Percentiles rank a stretch among this genome's conserved stretches.
Conservation (phyloP, 306 rosid genomes). For the Ceratonia siliqua region DNA sequence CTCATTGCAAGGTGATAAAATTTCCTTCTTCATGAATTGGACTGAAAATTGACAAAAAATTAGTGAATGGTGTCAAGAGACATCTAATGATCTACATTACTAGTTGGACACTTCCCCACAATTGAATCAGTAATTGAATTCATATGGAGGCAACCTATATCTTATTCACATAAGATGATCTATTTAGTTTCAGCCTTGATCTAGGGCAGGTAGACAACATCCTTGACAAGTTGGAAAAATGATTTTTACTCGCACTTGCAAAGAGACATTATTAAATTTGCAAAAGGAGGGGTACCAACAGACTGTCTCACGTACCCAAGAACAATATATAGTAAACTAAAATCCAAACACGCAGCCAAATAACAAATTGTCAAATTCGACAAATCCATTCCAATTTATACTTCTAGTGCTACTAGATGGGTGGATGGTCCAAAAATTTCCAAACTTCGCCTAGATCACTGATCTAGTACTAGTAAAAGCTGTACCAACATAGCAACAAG, state of each 20-base stretch:
- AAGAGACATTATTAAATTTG: too few species aligned
- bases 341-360: constrained; percentile 7
- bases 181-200: too few species aligned
- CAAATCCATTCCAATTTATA: constrained; percentile 19
- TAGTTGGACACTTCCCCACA: not conserved
- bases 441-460: not conserved
- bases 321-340: too few species aligned
- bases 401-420: not conserved
- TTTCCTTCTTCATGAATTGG: constrained; percentile 1
- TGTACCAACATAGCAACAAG: not conserved
- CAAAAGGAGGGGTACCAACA: too few species aligned
- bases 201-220: too few species aligned
- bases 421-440: not conserved
- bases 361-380: not conserved
- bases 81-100: not conserved
- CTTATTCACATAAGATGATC: too few species aligned
- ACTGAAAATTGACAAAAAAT: not conserved
- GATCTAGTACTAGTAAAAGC: constrained; percentile 1
- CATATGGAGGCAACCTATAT: not conserved
- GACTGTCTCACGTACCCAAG: too few species aligned
- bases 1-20: not conserved
- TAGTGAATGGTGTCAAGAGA: not conserved
- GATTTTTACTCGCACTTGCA: too few species aligned
- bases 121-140: not conserved
- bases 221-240: too few species aligned